Conservation (phyloP, 306 rosid species). For the Nissolia schottii region DNA sequence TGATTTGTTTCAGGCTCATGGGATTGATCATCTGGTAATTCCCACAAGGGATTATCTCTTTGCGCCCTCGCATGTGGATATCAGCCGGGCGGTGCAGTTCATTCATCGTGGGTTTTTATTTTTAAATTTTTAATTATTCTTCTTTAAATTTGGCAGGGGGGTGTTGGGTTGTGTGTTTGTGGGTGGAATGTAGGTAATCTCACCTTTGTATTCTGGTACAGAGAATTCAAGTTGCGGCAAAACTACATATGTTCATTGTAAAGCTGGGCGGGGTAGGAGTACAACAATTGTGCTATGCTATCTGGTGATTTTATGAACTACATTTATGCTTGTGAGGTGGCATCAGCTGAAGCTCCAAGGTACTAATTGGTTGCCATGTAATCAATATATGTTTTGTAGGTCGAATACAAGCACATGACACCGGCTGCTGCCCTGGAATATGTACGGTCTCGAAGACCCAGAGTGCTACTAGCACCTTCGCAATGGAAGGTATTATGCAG, state of each 20-base stretch:
- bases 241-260: constrained; percentile 95
- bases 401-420: constrained; percentile 80
- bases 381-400: constrained; percentile 42
- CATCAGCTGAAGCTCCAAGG: background rate
- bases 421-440: constrained; percentile 79
- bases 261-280: constrained; percentile 98
- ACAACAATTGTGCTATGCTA: constrained; percentile 95
- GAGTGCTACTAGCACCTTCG: constrained; percentile 85
- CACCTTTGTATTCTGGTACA: constrained; percentile 21
- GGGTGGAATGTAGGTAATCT: background rate
- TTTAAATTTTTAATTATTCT: background rate
- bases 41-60: constrained; percentile 97
- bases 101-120: constrained; percentile 62
- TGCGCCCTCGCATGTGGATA: constrained; percentile 83
- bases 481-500: constrained; percentile 74
- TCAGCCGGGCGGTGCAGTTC: constrained; percentile 84
- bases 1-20: constrained; percentile 63
- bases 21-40: constrained; percentile 86
- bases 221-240: constrained; percentile 63
- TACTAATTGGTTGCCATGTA: background rate
- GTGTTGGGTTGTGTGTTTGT: background rate
- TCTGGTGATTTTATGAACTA: constrained; percentile 53
- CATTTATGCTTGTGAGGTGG: background rate
- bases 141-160: background rate
- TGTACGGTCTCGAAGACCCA: constrained; percentile 84